Evolutionary conservation across 495 filamentous ascomycete genomes (phyloP).

Genomic region (Podospora fimiseda): DNA sequence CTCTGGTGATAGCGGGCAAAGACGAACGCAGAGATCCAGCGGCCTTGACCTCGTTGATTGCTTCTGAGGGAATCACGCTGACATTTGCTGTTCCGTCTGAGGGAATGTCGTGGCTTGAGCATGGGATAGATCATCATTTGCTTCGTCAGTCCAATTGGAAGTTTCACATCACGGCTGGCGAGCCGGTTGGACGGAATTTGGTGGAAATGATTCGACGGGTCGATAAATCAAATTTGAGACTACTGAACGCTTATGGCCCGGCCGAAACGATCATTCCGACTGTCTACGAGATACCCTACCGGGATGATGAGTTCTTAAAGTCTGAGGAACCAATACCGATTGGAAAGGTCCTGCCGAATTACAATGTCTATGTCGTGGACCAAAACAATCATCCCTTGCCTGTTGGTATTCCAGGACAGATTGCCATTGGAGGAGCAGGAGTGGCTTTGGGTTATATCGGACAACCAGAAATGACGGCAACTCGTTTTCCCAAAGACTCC

Average conservation of each 20-base stretch:
- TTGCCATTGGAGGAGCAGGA: slow-evolving; percentile 37
- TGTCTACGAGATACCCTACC: slow-evolving; percentile 3
- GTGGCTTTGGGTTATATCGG: slow-evolving; percentile 37
- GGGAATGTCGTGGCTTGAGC: slow-evolving; percentile 19
- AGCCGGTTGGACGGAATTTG: slow-evolving; percentile 27
- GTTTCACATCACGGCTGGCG: slow-evolving; percentile 31
- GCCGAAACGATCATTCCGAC: slow-evolving; percentile 14
- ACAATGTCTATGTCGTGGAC: slow-evolving; percentile 39
- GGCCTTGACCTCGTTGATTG: slow-evolving; percentile 10
- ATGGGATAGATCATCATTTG: slow-evolving; percentile 9
- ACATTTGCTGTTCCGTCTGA: slow-evolving; percentile 23
- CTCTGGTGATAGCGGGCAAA: slow-evolving; percentile 9
- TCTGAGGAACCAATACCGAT: slow-evolving; percentile 14
- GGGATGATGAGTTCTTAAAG: background rate
- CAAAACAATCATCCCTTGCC: slow-evolving; percentile 30
- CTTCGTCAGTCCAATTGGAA: slow-evolving; percentile 40
- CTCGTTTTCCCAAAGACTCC: slow-evolving; percentile 3
- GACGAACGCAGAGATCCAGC: slow-evolving; percentile 12
- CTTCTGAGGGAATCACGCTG: slow-evolving; percentile 14
- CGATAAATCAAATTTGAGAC: slow-evolving; percentile 5
- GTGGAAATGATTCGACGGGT: slow-evolving; percentile 21
- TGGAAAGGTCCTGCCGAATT: slow-evolving; percentile 35
- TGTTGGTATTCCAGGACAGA: slow-evolving; percentile 36
- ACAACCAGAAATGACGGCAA: slow-evolving; percentile 21
- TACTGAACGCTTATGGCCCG: slow-evolving; percentile 21